Percentiles rank a stretch among this genome's conserved stretches.
phyloP scores from a whole-genome alignment of 1,284 basidiomycete species.

The Porphyrellus sp. region DNA sequence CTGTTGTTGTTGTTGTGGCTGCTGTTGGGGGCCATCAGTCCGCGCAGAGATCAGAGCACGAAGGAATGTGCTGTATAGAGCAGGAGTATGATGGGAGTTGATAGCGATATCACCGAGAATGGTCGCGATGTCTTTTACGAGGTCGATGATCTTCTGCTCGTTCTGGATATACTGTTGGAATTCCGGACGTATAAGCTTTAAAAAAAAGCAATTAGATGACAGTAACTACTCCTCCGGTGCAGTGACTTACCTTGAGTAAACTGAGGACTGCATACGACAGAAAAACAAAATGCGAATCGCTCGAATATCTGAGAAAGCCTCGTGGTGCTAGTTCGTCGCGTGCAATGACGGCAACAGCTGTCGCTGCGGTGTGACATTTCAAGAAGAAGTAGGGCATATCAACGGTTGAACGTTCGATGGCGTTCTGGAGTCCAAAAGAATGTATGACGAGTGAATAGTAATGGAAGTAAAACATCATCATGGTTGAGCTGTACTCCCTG shows the following conservation, averaged over 20 bases:
- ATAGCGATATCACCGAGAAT: constrained; percentile 73
- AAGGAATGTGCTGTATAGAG: constrained; percentile 83
- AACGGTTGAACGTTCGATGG: constrained; percentile 70
- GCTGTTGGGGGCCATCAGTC: constrained; percentile 39
- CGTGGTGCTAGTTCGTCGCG: constrained; percentile 72
- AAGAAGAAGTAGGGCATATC: constrained; percentile 87
- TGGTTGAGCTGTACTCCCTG: constrained; percentile 49
- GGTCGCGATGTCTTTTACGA: constrained; percentile 80
- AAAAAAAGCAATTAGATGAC: constrained; percentile 9
- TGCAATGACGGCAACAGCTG: constrained; percentile 64
- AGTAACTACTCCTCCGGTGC: neutral
- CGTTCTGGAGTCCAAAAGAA: constrained; percentile 93
- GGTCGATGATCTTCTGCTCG: constrained; percentile 65
- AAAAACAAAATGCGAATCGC: constrained; percentile 91
- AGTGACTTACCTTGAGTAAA: constrained; percentile 69
- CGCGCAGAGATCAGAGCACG: constrained; percentile 72
- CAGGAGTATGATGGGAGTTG: constrained; percentile 77
- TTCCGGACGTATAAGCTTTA: constrained; percentile 74
- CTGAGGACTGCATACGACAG: constrained; percentile 86
- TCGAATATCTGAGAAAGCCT: constrained; percentile 80
- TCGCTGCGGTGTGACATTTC: constrained; percentile 77
- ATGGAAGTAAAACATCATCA: constrained; percentile 75
- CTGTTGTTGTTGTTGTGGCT: constrained; percentile 1
- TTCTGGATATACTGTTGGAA: constrained; percentile 76
- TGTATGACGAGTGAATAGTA: constrained; percentile 87